Evolutionary conservation across 2,329 filamentous ascomycete genomes (phyloP), one percentile per base, ranked within the genome.

Genomic region (Rosellinia necatrix): DNA sequence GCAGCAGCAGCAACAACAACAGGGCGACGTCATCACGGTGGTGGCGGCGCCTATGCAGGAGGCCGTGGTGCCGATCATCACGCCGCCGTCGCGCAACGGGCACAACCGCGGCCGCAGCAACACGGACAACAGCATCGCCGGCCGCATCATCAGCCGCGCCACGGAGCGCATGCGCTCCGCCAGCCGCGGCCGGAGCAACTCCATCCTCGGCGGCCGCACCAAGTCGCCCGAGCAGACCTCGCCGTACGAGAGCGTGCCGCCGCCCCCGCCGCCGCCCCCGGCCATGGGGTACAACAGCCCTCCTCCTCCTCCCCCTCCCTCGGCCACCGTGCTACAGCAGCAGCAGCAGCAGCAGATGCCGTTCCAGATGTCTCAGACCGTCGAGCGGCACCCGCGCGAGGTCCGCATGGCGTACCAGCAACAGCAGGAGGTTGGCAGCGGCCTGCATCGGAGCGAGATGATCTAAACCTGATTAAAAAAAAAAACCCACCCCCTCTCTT

Each of bases 111-210:
- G 83, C 8, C 79, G 82, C 47, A 86, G 83, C 70, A 78, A 71
- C 57, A 78, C 75, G 25, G 80, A 83, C 46, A 76, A 74, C 47
- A 76, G 77, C 67, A 74, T 86, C 56, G 75, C 80, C 2, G 78
- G 78, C 3, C 81, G 83, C 27, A 71, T 85, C 59, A 78, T 85
- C 59, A 78, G 77, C 56, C 82, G 83, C 42, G 82, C 81, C 0
- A 83, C 83, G 0, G 84, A 86, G 64, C 79, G 82, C 43, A 79
- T 86, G 66, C 79, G 84, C 17, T 86, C 83, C 3, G 83, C 75
- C 1, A 86, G 83, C 68, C 81, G 83, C 13, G 79, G 78, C 47
- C 77, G 79, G 38, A 81, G 81, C 62, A 78, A 76, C 58, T 68
- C 71, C 1, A 67, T 68, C 8, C 68, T 71, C 12, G 67, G 64